Percentiles rank a stretch among this genome's conserved stretches.
These are phyloP conservation scores for Lyophyllum decastes DNA, from an alignment of 768 basidiomycete species.

Conservation along the genomic window DNA sequence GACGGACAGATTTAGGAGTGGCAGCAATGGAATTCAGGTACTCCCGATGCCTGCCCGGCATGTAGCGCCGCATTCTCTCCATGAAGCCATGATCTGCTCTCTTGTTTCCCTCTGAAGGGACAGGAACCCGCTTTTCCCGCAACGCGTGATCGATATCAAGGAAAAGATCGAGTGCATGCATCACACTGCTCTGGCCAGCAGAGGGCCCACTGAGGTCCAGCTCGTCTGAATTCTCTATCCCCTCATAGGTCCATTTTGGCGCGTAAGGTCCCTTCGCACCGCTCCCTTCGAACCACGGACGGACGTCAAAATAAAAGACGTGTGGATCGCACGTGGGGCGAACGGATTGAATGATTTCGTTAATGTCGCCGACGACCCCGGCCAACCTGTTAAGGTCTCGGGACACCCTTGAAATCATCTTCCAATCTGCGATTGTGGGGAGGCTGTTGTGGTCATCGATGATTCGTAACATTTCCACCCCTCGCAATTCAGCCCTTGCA, in stretches of 20 bases:
- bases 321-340: constrained; percentile 78
- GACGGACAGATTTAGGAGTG: constrained; percentile 61
- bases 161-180: constrained; percentile 85
- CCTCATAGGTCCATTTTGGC: constrained; percentile 77
- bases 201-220: constrained; percentile 86
- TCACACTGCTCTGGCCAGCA: constrained; percentile 91
- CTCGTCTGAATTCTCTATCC: constrained; percentile 55
- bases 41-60: constrained; percentile 89
- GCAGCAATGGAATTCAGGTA: constrained; percentile 73
- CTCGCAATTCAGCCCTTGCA: constrained; percentile 82
- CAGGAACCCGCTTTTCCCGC: constrained; percentile 64
- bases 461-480: constrained; percentile 82
- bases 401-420: constrained; percentile 67
- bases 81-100: constrained; percentile 79
- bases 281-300: constrained; percentile 93
- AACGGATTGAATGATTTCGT: constrained; percentile 66
- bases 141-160: constrained; percentile 89
- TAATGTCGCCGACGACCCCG: constrained; percentile 72
- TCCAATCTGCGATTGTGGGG: constrained; percentile 64
- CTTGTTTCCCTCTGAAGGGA: constrained; percentile 66
- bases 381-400: constrained; percentile 71
- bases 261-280: constrained; percentile 53
- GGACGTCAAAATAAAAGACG: constrained; percentile 85
- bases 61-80: constrained; percentile 91
- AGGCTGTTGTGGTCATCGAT: constrained; percentile 86